These are phyloP conservation scores for Penicillium vulpinum DNA, from an alignment of 2,329 filamentous ascomycete species.

Conservation along the genomic window DNA sequence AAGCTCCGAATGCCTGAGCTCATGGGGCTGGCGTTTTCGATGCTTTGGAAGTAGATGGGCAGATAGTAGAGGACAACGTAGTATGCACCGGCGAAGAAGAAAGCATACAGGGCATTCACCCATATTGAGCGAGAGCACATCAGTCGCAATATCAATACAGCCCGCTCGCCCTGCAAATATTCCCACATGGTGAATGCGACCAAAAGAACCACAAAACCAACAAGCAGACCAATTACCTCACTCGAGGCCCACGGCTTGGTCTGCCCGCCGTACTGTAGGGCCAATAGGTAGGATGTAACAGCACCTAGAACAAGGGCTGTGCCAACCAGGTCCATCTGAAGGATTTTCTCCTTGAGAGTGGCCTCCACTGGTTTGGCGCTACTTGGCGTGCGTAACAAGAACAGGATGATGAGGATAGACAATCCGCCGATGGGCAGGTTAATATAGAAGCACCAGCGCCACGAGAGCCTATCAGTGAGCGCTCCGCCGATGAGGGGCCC, in stretches of 20 bases:
- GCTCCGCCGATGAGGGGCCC: too few relatives aligned
- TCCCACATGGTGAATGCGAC: conserved; percentile 40
- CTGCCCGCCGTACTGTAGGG: conserved; percentile 48
- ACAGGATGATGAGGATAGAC: too few relatives aligned
- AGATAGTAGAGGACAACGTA: conserved; percentile 48
- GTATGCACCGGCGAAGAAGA: conserved; percentile 39
- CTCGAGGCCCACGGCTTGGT: conserved; percentile 38
- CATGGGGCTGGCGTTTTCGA: too few relatives aligned
- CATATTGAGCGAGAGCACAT: conserved; percentile 40
- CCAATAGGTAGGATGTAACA: conserved; percentile 47
- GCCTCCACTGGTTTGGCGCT: not conserved
- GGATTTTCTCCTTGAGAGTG: conserved; percentile 35
- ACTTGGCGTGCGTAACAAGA: conserved; percentile 19
- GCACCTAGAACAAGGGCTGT: conserved; percentile 42
- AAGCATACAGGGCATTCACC: conserved; percentile 34
- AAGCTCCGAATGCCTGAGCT: too few relatives aligned
- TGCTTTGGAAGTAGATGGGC: conserved; percentile 51
- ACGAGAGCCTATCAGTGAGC: too few relatives aligned
- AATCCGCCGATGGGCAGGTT: too few relatives aligned
- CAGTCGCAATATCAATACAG: conserved; percentile 43
- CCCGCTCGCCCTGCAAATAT: conserved; percentile 41
- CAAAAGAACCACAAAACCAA: conserved; percentile 45
- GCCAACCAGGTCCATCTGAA: conserved; percentile 50
- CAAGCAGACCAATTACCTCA: conserved; percentile 48
- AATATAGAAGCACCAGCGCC: too few relatives aligned